Conservation (phyloP, 768 basidiomycete genomes). For the Pholiota conissans region DNA sequence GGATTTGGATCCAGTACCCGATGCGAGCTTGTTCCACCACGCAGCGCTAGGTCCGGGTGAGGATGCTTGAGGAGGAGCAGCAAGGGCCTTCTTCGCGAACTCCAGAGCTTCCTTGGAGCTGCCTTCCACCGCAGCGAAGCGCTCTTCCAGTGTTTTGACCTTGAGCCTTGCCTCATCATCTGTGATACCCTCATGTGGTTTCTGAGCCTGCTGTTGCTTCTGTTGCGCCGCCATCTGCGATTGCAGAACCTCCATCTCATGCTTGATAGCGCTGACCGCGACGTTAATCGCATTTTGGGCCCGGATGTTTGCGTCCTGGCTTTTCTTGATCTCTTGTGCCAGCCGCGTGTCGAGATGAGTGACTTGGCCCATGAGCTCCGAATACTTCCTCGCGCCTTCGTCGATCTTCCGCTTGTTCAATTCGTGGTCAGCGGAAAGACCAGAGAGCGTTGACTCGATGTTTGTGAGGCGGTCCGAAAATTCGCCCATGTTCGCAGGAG, state of each 20-base stretch:
- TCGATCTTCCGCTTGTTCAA: conserved; percentile 51
- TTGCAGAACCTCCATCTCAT: conserved; percentile 56
- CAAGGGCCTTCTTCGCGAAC: conserved; percentile 45
- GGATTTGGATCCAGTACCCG: conserved; percentile 44
- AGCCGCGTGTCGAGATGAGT: conserved; percentile 57
- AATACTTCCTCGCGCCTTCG: conserved; percentile 46
- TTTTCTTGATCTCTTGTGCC: conserved; percentile 33
- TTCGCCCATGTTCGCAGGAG: conserved; percentile 67
- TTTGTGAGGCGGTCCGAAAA: conserved; percentile 59
- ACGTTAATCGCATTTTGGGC: conserved; percentile 43
- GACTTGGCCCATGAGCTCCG: conserved; percentile 55
- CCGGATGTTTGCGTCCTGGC: conserved; percentile 52
- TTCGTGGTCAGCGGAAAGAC: conserved; percentile 57
- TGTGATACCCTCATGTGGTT: conserved; percentile 15
- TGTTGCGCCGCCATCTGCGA: conserved; percentile 26
- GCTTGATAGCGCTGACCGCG: conserved; percentile 48
- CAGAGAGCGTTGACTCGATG: conserved; percentile 64
- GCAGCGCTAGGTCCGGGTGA: conserved; percentile 36
- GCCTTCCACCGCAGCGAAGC: conserved; percentile 59
- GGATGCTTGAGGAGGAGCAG: conserved; percentile 17
- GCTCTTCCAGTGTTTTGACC: conserved; percentile 60
- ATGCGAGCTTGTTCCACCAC: conserved; percentile 65
- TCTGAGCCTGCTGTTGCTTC: conserved; percentile 25
- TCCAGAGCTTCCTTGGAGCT: conserved; percentile 75
- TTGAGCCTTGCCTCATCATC: conserved; percentile 61